Evolutionary conservation across 139 green algal species (phyloP).

Genomic region (Chlorella sp.): DNA sequence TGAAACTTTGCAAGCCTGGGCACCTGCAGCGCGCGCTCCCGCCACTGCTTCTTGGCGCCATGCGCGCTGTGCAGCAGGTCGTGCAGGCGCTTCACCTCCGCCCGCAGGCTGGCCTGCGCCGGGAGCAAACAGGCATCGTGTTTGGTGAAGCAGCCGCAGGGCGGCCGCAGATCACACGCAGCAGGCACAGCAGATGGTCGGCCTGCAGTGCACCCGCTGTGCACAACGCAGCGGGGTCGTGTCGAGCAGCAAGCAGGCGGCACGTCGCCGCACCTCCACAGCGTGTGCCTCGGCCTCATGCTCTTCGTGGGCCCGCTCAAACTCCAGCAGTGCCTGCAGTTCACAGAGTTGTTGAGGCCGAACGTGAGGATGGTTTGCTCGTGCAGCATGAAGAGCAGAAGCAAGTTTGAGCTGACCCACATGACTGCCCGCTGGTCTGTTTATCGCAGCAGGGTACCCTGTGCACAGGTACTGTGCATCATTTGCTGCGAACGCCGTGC

Average conservation of each 20-base stretch:
- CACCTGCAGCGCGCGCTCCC: constrained; percentile 9
- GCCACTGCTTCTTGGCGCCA: constrained; percentile 5
- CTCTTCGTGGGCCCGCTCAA: neutral
- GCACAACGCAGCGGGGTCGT: too few relatives aligned
- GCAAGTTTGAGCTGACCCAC: too few relatives aligned
- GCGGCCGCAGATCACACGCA: too few relatives aligned
- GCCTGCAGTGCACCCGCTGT: neutral
- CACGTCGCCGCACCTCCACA: neutral
- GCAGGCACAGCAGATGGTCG: neutral
- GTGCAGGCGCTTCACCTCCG: neutral
- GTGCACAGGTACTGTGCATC: too few relatives aligned
- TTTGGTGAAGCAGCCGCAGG: too few relatives aligned
- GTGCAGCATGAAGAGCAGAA: too few relatives aligned
- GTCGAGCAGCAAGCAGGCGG: neutral
- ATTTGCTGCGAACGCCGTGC: too few relatives aligned
- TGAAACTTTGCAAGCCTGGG: too few relatives aligned
- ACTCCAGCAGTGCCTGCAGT: neutral
- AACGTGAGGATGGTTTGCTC: too few relatives aligned
- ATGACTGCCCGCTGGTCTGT: too few relatives aligned
- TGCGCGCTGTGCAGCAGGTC: neutral
- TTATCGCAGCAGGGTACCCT: too few relatives aligned
- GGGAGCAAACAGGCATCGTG: neutral
- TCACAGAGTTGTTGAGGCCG: too few relatives aligned
- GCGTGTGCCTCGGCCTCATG: constrained; percentile 8
- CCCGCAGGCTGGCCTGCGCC: neutral